Percentiles rank a stretch among this genome's conserved stretches.
phyloP scores from a whole-genome alignment of 1,284 basidiomycete species.

The Ceratobasidium theobromae region DNA sequence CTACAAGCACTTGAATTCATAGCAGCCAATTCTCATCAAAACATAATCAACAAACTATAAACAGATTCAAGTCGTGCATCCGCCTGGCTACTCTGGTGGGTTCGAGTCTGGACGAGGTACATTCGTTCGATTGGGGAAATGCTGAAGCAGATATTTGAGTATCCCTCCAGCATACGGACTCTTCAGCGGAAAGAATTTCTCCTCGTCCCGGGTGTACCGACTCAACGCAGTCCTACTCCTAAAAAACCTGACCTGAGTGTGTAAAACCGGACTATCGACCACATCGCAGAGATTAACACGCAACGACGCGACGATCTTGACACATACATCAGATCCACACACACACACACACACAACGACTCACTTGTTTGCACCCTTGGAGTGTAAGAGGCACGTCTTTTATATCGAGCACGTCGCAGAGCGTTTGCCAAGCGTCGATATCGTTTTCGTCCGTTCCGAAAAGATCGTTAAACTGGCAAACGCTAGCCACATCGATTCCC shows the following conservation, averaged over 20 bases:
- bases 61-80: too few species aligned
- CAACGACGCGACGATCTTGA: neutral
- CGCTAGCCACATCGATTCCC: neutral
- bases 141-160: conserved; percentile 5
- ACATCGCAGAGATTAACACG: conserved; percentile 6
- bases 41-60: too few species aligned
- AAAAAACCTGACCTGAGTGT: neutral
- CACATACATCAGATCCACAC: too few species aligned
- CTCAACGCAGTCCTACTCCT: neutral
- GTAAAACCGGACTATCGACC: neutral
- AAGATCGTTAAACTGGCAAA: conserved; percentile 2
- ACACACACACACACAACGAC: too few species aligned
- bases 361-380: neutral
- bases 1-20: too few species aligned
- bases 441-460: conserved; percentile 23
- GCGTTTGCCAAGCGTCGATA: conserved; percentile 4
- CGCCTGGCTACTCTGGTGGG: too few species aligned
- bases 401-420: neutral
- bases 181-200: neutral
- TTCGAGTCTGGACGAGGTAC: too few species aligned
- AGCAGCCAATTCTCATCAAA: too few species aligned
- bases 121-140: too few species aligned
- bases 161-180: conserved; percentile 5
- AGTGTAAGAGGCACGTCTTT: neutral
- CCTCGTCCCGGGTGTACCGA: neutral